Conservation (phyloP, 106 monocot genomes). For the Apostasia shenzhenica region DNA sequence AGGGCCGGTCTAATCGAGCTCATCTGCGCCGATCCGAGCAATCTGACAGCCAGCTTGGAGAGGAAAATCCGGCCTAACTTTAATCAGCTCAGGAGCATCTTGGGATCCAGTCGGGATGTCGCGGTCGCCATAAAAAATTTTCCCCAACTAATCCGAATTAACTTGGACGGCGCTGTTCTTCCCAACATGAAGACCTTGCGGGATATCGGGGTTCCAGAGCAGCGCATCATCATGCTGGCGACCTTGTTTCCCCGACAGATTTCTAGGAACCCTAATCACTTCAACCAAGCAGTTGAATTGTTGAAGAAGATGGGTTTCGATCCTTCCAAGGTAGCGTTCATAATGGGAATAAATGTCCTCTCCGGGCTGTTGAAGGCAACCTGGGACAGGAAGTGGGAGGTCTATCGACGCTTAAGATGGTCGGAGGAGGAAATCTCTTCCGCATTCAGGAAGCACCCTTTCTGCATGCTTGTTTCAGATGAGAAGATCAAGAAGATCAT, state of each 20-base stretch:
- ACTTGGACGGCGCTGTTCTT: not conserved
- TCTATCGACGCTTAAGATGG: slow-evolving; percentile 26
- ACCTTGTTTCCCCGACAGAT: not conserved
- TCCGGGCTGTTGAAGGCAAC: not conserved
- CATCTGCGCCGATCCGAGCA: not conserved
- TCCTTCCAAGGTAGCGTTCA: slow-evolving; percentile 8
- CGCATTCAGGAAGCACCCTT: slow-evolving; percentile 21
- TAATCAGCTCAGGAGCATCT: slow-evolving; percentile 7
- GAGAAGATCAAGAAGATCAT: slow-evolving; percentile 18
- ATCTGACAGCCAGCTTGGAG: slow-evolving; percentile 9
- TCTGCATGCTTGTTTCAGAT: not conserved
- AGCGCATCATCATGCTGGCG: not conserved
- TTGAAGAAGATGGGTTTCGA: slow-evolving; percentile 11
- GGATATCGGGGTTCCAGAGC: not conserved
- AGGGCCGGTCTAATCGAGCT: slow-evolving; percentile 4
- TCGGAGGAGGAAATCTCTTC: slow-evolving; percentile 11
- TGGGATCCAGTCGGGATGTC: not conserved
- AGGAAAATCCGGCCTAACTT: slow-evolving; percentile 4
- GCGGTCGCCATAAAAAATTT: not conserved
- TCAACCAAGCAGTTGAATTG: not conserved
- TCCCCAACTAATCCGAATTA: not conserved
- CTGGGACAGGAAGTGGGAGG: slow-evolving; percentile 13
- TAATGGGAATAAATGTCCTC: slow-evolving; percentile 6
- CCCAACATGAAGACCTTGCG: slow-evolving; percentile 14
- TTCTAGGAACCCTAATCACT: not conserved